Percentiles rank a stretch among this genome's conserved stretches.
phyloP scores from a whole-genome alignment of 1,284 basidiomycete species.

The Ceratobasidium sp. region DNA sequence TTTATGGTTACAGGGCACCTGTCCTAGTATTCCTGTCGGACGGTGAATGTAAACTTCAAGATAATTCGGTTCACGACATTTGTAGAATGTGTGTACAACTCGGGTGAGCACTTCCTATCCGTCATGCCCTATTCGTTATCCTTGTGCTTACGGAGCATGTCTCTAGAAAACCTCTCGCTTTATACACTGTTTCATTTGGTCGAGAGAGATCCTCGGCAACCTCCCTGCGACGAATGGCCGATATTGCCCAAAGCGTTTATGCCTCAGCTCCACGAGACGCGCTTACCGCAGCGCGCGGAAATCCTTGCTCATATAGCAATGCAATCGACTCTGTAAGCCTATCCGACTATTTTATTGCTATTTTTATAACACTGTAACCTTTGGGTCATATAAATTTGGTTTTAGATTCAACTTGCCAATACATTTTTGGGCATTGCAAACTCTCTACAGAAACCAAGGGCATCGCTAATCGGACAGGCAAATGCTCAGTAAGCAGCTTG shows the following conservation, averaged over 20 bases:
- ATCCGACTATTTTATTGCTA: neutral
- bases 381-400: neutral
- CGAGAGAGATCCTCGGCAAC: slow-evolving; percentile 50
- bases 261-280: slow-evolving; percentile 61
- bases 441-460: slow-evolving; percentile 66
- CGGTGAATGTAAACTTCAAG: slow-evolving; percentile 61
- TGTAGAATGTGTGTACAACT: slow-evolving; percentile 57
- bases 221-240: slow-evolving; percentile 63
- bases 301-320: slow-evolving; percentile 62
- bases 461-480: slow-evolving; percentile 53
- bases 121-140: neutral
- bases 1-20: slow-evolving; percentile 57
- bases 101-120: slow-evolving; percentile 9
- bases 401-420: neutral
- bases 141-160: neutral
- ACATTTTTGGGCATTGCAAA: slow-evolving; percentile 62
- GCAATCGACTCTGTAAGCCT: slow-evolving; percentile 62
- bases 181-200: slow-evolving; percentile 69
- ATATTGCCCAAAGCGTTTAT: slow-evolving; percentile 64
- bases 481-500: slow-evolving; percentile 5
- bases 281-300: slow-evolving; percentile 51
- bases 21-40: slow-evolving; percentile 71
- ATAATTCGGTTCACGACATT: slow-evolving; percentile 59
- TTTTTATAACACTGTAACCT: neutral
- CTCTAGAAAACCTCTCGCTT: slow-evolving; percentile 64